Conservation (phyloP, 2,329 filamentous ascomycete species). For the Gliomastix tumulicola region DNA sequence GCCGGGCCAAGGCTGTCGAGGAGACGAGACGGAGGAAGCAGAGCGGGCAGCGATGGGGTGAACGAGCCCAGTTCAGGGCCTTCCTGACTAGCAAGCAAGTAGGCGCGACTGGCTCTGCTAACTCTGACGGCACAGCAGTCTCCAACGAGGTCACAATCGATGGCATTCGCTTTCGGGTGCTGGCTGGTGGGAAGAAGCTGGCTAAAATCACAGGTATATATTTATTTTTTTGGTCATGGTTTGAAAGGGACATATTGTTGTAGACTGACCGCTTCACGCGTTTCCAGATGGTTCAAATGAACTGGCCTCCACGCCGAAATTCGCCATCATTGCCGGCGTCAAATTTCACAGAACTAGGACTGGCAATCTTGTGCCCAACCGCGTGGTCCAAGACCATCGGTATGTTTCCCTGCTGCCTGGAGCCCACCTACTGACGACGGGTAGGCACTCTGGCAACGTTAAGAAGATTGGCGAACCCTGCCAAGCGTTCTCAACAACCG, state of each 20-base stretch:
- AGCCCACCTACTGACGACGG: conserved; percentile 27
- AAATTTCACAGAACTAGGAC: conserved; percentile 80
- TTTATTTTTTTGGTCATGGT: neutral
- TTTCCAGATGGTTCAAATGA: conserved; percentile 52
- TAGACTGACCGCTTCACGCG: too few species aligned
- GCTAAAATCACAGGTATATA: conserved; percentile 60
- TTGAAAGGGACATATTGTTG: too few species aligned
- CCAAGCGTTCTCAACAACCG: conserved; percentile 63
- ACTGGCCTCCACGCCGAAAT: conserved; percentile 66
- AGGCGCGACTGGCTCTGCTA: conserved; percentile 9
- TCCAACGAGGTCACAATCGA: conserved; percentile 61
- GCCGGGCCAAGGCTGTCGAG: conserved; percentile 64
- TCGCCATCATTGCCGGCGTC: conserved; percentile 65
- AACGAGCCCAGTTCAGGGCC: conserved; percentile 48
- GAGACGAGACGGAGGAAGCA: conserved; percentile 56
- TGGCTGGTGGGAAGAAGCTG: conserved; percentile 76
- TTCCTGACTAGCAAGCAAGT: conserved; percentile 20
- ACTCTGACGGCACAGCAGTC: conserved; percentile 18
- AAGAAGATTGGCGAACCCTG: conserved; percentile 70
- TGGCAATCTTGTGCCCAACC: conserved; percentile 76
- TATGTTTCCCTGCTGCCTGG: conserved; percentile 36
- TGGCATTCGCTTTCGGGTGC: conserved; percentile 67
- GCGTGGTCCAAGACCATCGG: conserved; percentile 69
- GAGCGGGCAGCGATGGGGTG: conserved; percentile 43
- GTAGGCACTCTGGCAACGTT: conserved; percentile 43